Conservation (phyloP, 441 rosid genomes). For the Pelargonium cotyledonis region DNA sequence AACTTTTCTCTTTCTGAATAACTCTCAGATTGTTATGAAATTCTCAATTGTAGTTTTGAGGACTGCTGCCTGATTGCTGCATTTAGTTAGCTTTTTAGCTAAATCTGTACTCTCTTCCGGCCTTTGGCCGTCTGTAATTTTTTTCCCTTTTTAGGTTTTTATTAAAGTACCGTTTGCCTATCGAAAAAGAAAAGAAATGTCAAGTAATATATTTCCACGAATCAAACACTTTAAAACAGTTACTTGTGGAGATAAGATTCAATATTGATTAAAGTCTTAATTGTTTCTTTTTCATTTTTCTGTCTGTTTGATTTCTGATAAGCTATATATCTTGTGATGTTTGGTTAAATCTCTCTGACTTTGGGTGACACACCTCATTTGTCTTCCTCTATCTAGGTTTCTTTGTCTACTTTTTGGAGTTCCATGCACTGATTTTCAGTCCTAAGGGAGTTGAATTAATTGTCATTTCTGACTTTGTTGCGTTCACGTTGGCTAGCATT, state of each 20-base stretch:
- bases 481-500: conserved; percentile 69
- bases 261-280: neutral
- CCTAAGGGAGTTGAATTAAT: conserved; percentile 72
- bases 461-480: conserved; percentile 69
- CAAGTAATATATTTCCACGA: neutral
- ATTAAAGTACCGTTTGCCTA: too few species aligned
- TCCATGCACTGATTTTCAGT: conserved; percentile 78
- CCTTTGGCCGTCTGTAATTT: too few species aligned
- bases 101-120: too few species aligned
- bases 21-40: neutral
- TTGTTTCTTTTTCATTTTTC: conserved; percentile 10
- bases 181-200: too few species aligned
- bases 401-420: conserved; percentile 41
- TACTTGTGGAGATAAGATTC: neutral
- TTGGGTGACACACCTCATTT: conserved; percentile 74
- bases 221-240: neutral
- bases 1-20: neutral
- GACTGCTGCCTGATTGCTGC: too few species aligned
- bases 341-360: conserved; percentile 89
- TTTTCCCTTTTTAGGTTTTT: too few species aligned
- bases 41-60: too few species aligned
- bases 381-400: conserved; percentile 35
- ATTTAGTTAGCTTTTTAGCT: too few species aligned
- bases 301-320: conserved; percentile 48
- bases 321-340: conserved; percentile 98